Evolutionary conservation across 768 basidiomycete genomes (phyloP).

Genomic region (Pleurotus djamor): DNA sequence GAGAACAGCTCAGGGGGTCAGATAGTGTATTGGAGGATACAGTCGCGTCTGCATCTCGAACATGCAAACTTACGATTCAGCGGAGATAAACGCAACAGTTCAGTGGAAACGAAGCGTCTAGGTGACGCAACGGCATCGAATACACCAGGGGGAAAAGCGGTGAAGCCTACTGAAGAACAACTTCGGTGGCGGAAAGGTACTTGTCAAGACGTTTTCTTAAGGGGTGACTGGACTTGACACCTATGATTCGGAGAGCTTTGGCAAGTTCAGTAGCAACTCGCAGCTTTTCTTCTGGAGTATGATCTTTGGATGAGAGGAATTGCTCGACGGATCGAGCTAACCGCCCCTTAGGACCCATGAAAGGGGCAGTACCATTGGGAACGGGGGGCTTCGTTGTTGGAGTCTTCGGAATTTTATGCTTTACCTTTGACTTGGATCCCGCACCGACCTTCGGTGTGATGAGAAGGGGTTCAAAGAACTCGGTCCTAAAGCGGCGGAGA

Average conservation of each 20-base stretch:
- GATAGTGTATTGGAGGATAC: not conserved
- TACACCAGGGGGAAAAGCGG: not conserved
- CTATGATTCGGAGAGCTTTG: conserved; percentile 45
- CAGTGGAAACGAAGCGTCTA: not conserved
- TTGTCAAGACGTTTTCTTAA: conserved; percentile 69
- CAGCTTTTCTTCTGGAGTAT: conserved; percentile 42
- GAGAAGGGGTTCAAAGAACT: conserved; percentile 69
- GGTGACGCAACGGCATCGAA: not conserved
- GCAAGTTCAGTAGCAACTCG: conserved; percentile 50
- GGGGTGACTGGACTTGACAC: conserved; percentile 63
- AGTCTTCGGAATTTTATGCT: conserved; percentile 44
- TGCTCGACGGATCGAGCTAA: conserved; percentile 68
- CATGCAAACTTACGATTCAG: conserved; percentile 1
- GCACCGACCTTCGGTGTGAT: conserved; percentile 54
- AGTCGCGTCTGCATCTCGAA: not conserved
- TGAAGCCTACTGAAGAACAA: not conserved
- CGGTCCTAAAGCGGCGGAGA: conserved; percentile 67
- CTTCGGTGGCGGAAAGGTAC: conserved; percentile 30
- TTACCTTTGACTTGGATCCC: conserved; percentile 36
- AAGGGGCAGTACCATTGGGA: conserved; percentile 26
- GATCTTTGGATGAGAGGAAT: conserved; percentile 52
- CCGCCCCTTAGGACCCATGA: conserved; percentile 59
- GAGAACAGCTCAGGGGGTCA: not conserved
- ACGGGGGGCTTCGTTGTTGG: conserved; percentile 16
- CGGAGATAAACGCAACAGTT: not conserved